These are phyloP conservation scores for Sclerotinia sclerotiorum DNA, from an alignment of 2,329 filamentous ascomycete species.

Conservation along the genomic window DNA sequence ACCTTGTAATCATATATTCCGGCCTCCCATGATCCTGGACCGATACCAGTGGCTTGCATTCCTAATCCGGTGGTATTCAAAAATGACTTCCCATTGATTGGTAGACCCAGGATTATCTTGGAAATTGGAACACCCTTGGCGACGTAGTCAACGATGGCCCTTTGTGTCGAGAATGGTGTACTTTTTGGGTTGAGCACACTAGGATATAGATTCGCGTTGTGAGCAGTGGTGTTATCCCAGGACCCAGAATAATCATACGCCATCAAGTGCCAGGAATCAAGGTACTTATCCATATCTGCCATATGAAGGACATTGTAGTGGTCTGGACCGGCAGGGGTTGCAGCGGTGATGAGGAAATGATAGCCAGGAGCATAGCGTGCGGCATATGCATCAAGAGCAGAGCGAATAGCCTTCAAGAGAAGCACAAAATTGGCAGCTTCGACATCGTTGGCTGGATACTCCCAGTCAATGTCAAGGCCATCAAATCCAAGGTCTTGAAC, in stretches of 20 bases:
- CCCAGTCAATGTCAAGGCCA: slow-evolving; percentile 46
- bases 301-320: slow-evolving; percentile 53
- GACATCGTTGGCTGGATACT: slow-evolving; percentile 33
- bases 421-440: slow-evolving; percentile 40
- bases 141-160: slow-evolving; percentile 66
- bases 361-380: slow-evolving; percentile 47
- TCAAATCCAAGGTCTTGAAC: slow-evolving; percentile 71
- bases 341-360: slow-evolving; percentile 56
- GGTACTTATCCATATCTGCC: slow-evolving; percentile 46
- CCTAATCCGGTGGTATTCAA: slow-evolving; percentile 65
- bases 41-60: slow-evolving; percentile 60
- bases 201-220: slow-evolving; percentile 70
- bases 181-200: slow-evolving; percentile 52
- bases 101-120: slow-evolving; percentile 78
- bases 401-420: slow-evolving; percentile 37
- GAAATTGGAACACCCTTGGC: slow-evolving; percentile 57
- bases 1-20: slow-evolving; percentile 82
- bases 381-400: slow-evolving; percentile 51
- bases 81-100: slow-evolving; percentile 76
- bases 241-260: slow-evolving; percentile 70
- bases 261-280: slow-evolving; percentile 65
- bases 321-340: slow-evolving; percentile 49
- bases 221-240: slow-evolving; percentile 63
- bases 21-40: slow-evolving; percentile 68
- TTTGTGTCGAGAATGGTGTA: slow-evolving; percentile 69